Evolutionary conservation across 2,329 filamentous ascomycete species (phyloP).

Genomic region (Sporothrix schenckii): DNA sequence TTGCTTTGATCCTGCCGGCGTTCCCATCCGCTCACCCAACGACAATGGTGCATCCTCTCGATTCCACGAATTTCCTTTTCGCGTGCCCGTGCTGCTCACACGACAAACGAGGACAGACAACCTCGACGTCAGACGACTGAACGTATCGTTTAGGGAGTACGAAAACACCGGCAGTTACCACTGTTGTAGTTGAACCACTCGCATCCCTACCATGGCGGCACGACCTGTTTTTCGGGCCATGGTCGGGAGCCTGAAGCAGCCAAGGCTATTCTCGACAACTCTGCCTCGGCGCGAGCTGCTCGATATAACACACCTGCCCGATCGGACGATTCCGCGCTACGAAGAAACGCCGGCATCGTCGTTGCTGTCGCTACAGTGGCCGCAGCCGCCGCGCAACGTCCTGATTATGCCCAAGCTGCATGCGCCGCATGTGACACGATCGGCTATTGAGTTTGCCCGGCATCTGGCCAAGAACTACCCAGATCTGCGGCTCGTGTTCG

Average conservation of each 20-base stretch:
- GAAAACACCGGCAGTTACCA: background rate
- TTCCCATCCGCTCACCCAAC: background rate
- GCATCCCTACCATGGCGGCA: conserved; percentile 2
- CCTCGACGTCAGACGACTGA: too few species aligned
- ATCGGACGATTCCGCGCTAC: conserved; percentile 65
- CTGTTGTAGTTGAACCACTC: background rate
- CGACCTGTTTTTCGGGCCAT: background rate
- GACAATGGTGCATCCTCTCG: conserved; percentile 14
- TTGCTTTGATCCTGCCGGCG: conserved; percentile 3
- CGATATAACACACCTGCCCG: conserved; percentile 54
- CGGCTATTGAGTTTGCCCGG: conserved; percentile 61
- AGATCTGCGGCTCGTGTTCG: conserved; percentile 78
- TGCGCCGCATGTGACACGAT: conserved; percentile 55
- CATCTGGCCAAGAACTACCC: conserved; percentile 82
- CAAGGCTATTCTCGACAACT: conserved; percentile 56
- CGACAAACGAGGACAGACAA: conserved; percentile 19
- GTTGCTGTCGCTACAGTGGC: conserved; percentile 59
- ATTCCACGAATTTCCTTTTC: background rate
- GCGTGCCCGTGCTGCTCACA: background rate
- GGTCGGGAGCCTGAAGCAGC: background rate
- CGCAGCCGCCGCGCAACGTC: conserved; percentile 58
- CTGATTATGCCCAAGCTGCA: conserved; percentile 63
- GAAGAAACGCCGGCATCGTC: conserved; percentile 60
- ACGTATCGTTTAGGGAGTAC: background rate
- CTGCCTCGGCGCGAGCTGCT: conserved; percentile 51